Conservation (phyloP, 805 yeast species). For the Sugiyamaella qingdaonensis region DNA sequence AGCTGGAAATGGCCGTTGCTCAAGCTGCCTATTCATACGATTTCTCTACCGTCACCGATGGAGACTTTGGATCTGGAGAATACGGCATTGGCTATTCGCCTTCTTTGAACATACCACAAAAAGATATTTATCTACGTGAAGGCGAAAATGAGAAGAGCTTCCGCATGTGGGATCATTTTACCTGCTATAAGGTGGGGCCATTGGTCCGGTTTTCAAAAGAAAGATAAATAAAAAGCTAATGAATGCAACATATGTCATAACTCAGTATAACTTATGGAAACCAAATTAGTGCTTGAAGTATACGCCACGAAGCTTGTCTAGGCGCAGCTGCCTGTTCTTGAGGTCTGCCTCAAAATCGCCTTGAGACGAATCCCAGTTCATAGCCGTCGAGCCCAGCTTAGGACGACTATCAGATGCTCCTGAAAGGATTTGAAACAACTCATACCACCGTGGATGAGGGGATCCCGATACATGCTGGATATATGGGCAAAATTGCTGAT, state of each 20-base stretch:
- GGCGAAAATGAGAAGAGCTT: constrained; percentile 13
- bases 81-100: constrained; percentile 16
- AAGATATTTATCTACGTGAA: constrained; percentile 9
- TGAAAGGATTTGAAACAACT: neutral
- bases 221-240: neutral
- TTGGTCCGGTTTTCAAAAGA: constrained; percentile 10
- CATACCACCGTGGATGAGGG: neutral
- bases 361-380: neutral
- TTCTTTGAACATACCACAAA: constrained; percentile 10
- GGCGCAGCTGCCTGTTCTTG: neutral
- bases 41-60: constrained; percentile 14
- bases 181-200: constrained; percentile 19
- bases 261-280: neutral
- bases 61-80: constrained; percentile 16
- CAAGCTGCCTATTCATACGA: constrained; percentile 16
- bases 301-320: neutral
- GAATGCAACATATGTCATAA: neutral
- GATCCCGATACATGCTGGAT: neutral
- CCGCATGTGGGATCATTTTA: constrained; percentile 20
- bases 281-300: neutral
- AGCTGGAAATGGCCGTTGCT: constrained; percentile 18
- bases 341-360: neutral
- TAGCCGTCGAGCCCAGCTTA: neutral
- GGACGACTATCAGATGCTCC: neutral
- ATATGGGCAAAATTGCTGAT: constrained; percentile 8